Evolutionary conservation across 139 green algal genomes (phyloP).

Genomic region (Auxenochlorella pyrenoidosa): DNA sequence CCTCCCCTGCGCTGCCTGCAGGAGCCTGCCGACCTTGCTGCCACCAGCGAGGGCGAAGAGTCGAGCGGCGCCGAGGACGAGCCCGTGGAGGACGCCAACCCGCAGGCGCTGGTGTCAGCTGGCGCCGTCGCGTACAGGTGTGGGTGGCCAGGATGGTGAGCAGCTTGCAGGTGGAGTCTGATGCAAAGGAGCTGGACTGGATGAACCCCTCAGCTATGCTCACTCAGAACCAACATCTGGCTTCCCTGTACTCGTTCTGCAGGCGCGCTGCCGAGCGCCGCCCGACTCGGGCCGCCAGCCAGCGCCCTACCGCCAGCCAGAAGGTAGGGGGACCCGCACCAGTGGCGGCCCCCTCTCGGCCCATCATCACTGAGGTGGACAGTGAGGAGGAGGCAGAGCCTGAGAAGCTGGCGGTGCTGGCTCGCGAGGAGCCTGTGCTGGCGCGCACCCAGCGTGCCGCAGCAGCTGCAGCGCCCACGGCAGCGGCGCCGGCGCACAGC

Average conservation of each 20-base stretch:
- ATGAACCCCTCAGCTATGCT: background rate
- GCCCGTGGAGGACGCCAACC: conserved; percentile 7
- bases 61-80: background rate
- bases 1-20: background rate
- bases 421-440: background rate
- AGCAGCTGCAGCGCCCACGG: background rate
- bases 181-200: background rate
- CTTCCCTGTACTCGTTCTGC: background rate
- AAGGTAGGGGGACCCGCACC: background rate
- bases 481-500: background rate
- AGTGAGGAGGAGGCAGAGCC: conserved; percentile 8
- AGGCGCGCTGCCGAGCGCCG: background rate
- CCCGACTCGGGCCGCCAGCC: background rate
- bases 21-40: conserved; percentile 21
- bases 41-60: conserved; percentile 28
- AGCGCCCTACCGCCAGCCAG: conserved; percentile 7
- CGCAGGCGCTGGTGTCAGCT: conserved; percentile 9
- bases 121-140: background rate
- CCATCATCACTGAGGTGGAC: conserved; percentile 36
- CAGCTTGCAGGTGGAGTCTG: background rate
- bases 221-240: background rate
- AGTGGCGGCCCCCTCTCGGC: background rate
- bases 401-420: background rate
- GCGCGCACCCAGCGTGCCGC: background rate
- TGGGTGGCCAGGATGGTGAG: background rate